Base-by-base conservation (phyloP, 306 rosid genomes). In the Cicer cuneatum region DNA sequence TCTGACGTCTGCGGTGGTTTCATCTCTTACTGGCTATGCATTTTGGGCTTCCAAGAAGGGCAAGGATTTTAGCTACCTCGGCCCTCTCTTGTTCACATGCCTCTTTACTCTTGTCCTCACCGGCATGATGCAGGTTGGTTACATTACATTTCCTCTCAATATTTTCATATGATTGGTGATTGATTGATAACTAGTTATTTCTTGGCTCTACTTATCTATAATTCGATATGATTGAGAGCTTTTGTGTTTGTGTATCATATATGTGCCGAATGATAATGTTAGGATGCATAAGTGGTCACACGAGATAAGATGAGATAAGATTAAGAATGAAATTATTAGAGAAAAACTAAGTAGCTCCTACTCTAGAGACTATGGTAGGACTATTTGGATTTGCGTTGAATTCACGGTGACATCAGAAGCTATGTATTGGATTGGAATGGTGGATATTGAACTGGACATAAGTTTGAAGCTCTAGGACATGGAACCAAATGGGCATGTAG, bases 41-140 rank as follows among this genome's bases (percentile, higher is more conserved):
- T 94, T 94, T 84, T 94, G 96, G 96, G 98, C 98, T 49, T 84
- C 98, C 7, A 94, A 87, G 95, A 91, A 87, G 91, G 98, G 98
- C 85, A 94, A 94, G 85, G 98, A 94, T 79, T 94, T 94, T 83
- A 94, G 96, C 87, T 94, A 80, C 86, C 96, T 94, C 33, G 97
- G 95, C 72, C 97, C 98, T 33, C 72, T 94, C n/a, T 81, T 94
- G 82, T 94, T 91, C 75, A 85, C 98, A 15, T 78, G 89, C 56
- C 96, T 94, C 75, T 72, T 86, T 51, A 71, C 88, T 66, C 89
- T 94, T 64, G 37, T 94, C 46, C 58, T 89, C 6, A 83, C 90
- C 13, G 80, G 98, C 78, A 83, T 94, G 84, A 88, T 93, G 84
- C 98, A 91, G 98, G 98, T 91, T 54, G 8, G 61, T 57, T 57